Base-by-base conservation (phyloP, 768 basidiomycete genomes). In the Xerocomellus dryophilus region DNA sequence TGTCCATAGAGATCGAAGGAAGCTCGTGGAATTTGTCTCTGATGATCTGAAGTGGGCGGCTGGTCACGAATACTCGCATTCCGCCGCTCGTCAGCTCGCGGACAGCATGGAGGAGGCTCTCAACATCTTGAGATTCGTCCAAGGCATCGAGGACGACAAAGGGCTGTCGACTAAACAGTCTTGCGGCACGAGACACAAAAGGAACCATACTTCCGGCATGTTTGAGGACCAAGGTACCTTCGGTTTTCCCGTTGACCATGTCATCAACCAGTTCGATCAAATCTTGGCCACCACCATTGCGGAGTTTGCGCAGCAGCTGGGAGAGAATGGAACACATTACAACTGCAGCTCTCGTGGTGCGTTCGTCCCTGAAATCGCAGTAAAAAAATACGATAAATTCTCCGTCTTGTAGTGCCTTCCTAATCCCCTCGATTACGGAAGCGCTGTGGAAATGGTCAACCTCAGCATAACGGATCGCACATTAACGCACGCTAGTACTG, bases 141-240 rank as follows among this genome's bases (percentile, higher is more conserved):
- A 64, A 43, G 17, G 63, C 63, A 18, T 64, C 63, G 3, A 64
- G 12, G 27, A 64, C 23, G 2, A 58, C 40, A 8, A 61, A 4
- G 0, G 62, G 53, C 6, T 34, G 34, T 20, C 21, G 45, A 6
- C 7, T 31, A 31, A 39, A 53, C 7, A 27, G 29, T 21, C 12
- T 49, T 27, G 55, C 34, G 9, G 39, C 47, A 17, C 34, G 25
- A 20, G 48, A 41, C 9, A 57, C 38, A 0, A 58, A 32, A 2
- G 42, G 20, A 29, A 34, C n/a, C 2, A 54, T 1, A 3, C 9
- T 29, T 6, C 0, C 31, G 1, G 29, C 9, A n/a, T 32, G 11
- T 10, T 32, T 23, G 17, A 42, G 23, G 25, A 29, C 12, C n/a
- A 18, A 32, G 1, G 12, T 31, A 3, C 40, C 40, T 21, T 42